Evolutionary conservation across 2,329 filamentous ascomycete genomes (phyloP).

Genomic region (Epichloe glyceriae): DNA sequence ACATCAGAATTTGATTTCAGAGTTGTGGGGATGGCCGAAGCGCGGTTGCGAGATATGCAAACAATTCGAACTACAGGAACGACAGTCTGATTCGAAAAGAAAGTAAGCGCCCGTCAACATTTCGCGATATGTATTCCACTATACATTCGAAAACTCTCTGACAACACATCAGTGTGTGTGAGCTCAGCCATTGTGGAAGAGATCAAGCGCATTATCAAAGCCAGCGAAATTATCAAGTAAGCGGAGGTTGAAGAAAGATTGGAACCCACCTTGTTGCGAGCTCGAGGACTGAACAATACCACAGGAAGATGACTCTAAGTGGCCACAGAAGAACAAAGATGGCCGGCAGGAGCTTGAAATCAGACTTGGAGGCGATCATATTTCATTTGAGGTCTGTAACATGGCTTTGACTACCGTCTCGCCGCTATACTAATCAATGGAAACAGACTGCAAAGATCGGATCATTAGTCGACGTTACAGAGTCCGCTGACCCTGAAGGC

Average conservation of each 20-base stretch:
- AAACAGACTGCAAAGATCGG: constrained; percentile 90
- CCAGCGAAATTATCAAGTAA: constrained; percentile 95
- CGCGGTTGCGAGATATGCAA: constrained; percentile 89
- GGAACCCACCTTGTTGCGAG: too few species aligned
- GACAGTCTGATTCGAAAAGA: constrained; percentile 98
- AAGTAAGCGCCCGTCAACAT: constrained; percentile 48
- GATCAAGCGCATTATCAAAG: constrained; percentile 93
- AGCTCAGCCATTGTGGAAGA: constrained; percentile 82
- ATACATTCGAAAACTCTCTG: not conserved
- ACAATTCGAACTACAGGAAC: constrained; percentile 99
- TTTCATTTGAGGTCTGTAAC: constrained; percentile 76
- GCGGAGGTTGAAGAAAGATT: constrained; percentile 9
- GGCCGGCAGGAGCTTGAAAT: constrained; percentile 95
- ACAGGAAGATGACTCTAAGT: constrained; percentile 94
- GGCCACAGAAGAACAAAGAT: constrained; percentile 99
- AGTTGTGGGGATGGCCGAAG: constrained; percentile 86
- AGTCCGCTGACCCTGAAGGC: constrained; percentile 90
- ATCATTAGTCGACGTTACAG: constrained; percentile 89
- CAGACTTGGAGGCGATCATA: constrained; percentile 83
- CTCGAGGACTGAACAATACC: not conserved
- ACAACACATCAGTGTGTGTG: constrained; percentile 64
- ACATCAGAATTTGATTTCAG: constrained; percentile 84
- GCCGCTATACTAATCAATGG: not conserved
- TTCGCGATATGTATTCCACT: not conserved
- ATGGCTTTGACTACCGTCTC: not conserved